Base-by-base conservation (phyloP, 2,329 filamentous ascomycete genomes). In the Tolypocladium endophyticum region DNA sequence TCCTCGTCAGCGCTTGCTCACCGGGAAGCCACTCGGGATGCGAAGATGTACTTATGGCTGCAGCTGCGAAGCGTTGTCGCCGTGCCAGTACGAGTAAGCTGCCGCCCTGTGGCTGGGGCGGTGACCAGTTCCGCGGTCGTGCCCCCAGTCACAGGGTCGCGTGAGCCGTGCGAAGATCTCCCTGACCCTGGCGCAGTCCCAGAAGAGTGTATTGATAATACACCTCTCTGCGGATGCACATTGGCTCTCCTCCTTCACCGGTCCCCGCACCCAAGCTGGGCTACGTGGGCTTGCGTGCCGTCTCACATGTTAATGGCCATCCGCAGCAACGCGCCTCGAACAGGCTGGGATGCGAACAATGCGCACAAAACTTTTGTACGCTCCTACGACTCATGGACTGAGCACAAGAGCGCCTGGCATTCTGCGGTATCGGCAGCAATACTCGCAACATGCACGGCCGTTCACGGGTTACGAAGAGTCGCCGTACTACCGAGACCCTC, bases 211-310 rank as follows among this genome's bases (percentile, higher is more conserved):
- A n/a, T 18, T 18, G 28, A 35, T 12, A 35, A 53, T 35, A 12
- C 50, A 20, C 50, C 50, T 53, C 58, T 16, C 33, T 5, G 56
- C n/a, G 43, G 45, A 55, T 55, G 60, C 55, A 55, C 53, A 64
- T 63, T 66, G 61, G 62, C 56, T 59, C 54, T 45, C 55, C 35
- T 47, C 38, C 38, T 57, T 66, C 65, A 67, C 66, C 66, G 66
- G 64, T 66, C 64, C 62, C 65, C 65, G 60, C 64, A 61, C 45
- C 47, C 55, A 57, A 45, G 47, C 38, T n/a, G 28, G 30, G 38
- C 38, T 23, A 36, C 45, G 43, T 58, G 56, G 38, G 56, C 57
- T 54, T 30, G 36, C 57, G 47, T 58, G 47, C 57, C 57, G 57
- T 41, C 55, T 41, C 55, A 56, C 55, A 41, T 53, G 28, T 20